A percentile compares a stretch with the other conserved stretches of the same genome.
These are phyloP conservation scores for Lecanosticta acicola DNA, from an alignment of 2,329 filamentous ascomycete genomes.

Conservation along the genomic window DNA sequence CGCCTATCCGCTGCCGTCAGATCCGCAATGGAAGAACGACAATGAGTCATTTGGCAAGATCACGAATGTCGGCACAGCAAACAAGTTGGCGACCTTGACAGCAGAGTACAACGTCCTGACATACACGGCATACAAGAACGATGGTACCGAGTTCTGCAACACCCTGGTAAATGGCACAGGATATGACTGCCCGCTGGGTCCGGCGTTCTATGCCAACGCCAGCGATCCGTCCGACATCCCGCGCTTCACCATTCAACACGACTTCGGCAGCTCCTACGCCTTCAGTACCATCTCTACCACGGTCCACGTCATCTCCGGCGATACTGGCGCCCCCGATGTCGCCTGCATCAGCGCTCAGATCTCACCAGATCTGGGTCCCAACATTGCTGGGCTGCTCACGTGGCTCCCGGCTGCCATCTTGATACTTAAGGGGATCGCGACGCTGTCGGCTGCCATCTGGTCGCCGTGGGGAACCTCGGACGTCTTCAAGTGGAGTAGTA, in stretches of 20 bases:
- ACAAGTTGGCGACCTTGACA: conserved; percentile 67
- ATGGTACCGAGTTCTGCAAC: conserved; percentile 60
- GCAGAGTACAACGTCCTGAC: conserved; percentile 67
- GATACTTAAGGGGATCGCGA: conserved; percentile 73
- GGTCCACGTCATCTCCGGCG: conserved; percentile 69
- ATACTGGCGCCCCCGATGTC: conserved; percentile 56
- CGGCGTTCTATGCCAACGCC: conserved; percentile 59
- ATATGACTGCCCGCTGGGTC: conserved; percentile 64
- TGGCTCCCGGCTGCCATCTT: conserved; percentile 76
- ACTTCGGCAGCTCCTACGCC: conserved; percentile 75
- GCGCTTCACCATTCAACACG: conserved; percentile 66
- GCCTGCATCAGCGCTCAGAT: conserved; percentile 77
- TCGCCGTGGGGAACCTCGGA: conserved; percentile 93
- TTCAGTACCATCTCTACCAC: conserved; percentile 76
- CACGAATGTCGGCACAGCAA: conserved; percentile 56
- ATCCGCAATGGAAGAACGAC: conserved; percentile 57
- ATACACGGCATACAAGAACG: conserved; percentile 61
- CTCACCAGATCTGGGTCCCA: conserved; percentile 71
- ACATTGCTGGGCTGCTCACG: conserved; percentile 62
- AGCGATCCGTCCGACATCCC: conserved; percentile 55
- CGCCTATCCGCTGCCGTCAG: conserved; percentile 55
- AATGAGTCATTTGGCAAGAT: conserved; percentile 71
- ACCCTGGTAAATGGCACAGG: conserved; percentile 48
- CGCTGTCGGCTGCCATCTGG: conserved; percentile 75
- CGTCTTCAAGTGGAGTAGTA: conserved; percentile 93